Evolutionary conservation across 2,329 filamentous ascomycete genomes (phyloP), one percentile per base, ranked within the genome.

Genomic region (Colletotrichum siamense): DNA sequence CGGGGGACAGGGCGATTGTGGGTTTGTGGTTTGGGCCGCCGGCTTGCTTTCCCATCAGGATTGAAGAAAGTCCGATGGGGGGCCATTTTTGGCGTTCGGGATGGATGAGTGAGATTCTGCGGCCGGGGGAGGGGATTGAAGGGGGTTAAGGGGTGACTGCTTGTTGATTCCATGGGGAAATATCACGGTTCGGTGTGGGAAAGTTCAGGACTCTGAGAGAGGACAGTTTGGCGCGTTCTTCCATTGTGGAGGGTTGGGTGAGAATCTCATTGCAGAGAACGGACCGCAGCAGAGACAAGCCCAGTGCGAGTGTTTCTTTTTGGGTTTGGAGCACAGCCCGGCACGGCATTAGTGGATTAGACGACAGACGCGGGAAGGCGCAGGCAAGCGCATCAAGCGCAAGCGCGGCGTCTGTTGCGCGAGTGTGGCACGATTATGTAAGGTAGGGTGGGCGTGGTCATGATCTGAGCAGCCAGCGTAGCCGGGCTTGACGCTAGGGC

Each of bases 361-460:
- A 26, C 73, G 62, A 74, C 69, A 72, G 69, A 36, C 73, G 73
- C 73, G 73, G 30, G 62, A 28, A 55, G 68, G 62, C 68, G 73
- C 67, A 71, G 49, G 72, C 32, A 36, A 26, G 34, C 67, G 52
- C 67, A 69, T 55, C 34, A 49, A 49, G 68, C 55, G 28, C 30
- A 57, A 44, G 61, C 69, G 28, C 55, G 30, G 55, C 26, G 69
- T 32, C 30, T 63, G 52, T 61, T 22, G 34, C 34, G 61, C 15
- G 30, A 5, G 59, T 39, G 61, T 36, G 32, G 6, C 0, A 34
- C 6, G n/a, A 32, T 36, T 64, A 24, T 2, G 16, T n/a, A 26
- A 22, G 32, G 15, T 1, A 26, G 34, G 44, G 44, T 49, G 62
- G 59, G 59, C 13, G 34, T 28, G 63, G 63, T 13, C 44, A 49